Base-by-base conservation (phyloP, 192 early-diverging fungal genomes). In the Entomortierella chlamydospora region DNA sequence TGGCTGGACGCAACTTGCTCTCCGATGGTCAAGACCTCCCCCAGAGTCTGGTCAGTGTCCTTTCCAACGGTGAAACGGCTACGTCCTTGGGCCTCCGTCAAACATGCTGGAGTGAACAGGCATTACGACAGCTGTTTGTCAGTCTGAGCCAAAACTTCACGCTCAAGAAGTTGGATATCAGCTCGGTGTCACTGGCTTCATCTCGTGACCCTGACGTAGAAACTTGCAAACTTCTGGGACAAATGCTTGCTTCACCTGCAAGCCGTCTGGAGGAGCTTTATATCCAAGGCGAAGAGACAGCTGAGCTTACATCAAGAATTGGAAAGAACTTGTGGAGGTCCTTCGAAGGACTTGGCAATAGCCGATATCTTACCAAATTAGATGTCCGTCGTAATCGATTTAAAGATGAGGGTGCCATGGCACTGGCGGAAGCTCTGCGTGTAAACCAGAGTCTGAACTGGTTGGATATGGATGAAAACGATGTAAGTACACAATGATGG, bases 81-180 rank as follows among this genome's bases (percentile, higher is more conserved):
- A 51, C 41, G 1, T 85, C 83, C 2, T 20, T 87, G 34, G 73
- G 82, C 15, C 62, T 87, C n/a, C 64, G 80, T 6, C 64, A 69
- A 31, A 76, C 78, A 29, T 82, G 84, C 31, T 87, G 86, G 86
- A 84, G 84, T 29, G 86, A 87, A 42, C 64, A 68, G 25, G 69
- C 83, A 11, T 33, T 87, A 30, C 76, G 84, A 31, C 83, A 87
- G 39, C 64, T 87, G 12, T 73, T 87, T 64, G 61, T 83, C 47
- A 64, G 63, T 45, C 31, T 87, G 47, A 77, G 82, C 11, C 70
- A 83, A 25, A 87, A 87, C 54, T 70, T 41, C 18, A 79, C 66
- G 0, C n/a, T 87, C 10, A 64, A 64, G 39, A 72, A 79, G 28
- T 61, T 87, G 33, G 83, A 87, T 45, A 50, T 87, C 3, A 61